Conservation (phyloP, 208 protist species). For the Wallacemonas collosoma region DNA sequence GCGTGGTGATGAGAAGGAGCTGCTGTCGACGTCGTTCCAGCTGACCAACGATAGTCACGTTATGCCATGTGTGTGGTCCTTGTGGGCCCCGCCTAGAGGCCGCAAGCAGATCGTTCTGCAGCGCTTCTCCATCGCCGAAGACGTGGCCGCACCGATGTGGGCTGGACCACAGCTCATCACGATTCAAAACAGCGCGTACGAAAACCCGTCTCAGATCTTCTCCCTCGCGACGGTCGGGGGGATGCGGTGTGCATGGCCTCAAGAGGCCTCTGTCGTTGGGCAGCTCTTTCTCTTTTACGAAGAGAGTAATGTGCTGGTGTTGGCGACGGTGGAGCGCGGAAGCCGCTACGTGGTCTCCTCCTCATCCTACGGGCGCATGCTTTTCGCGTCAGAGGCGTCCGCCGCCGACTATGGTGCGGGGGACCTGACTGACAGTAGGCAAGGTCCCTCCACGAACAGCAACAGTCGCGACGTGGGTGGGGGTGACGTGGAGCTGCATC, state of each 20-base stretch:
- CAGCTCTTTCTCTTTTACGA: conserved; percentile 53
- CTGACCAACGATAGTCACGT: conserved; percentile 43
- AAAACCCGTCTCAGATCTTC: conserved; percentile 44
- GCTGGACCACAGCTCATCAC: conserved; percentile 32
- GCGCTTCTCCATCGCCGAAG: conserved; percentile 37
- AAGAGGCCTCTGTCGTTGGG: conserved; percentile 28
- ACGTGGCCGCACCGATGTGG: conserved; percentile 35
- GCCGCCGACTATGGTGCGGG: conserved; percentile 6
- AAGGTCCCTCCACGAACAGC: background rate
- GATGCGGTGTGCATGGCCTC: conserved; percentile 16
- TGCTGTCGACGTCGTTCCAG: conserved; percentile 40
- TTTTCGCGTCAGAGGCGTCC: conserved; percentile 8
- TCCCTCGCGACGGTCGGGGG: conserved; percentile 26
- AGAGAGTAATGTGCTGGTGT: conserved; percentile 40
- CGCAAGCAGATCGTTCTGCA: conserved; percentile 39
- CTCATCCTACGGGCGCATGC: conserved; percentile 10
- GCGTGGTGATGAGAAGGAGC: conserved; percentile 17
- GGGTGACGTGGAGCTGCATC: conserved; percentile 21
- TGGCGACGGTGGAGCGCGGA: conserved; percentile 34
- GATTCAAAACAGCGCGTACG: conserved; percentile 30
- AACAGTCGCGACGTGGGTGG: background rate
- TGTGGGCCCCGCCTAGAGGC: conserved; percentile 33
- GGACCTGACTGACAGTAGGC: conserved; percentile 12
- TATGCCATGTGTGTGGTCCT: conserved; percentile 41
- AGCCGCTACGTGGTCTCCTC: conserved; percentile 18